Conservation (phyloP, 176 grass and related monocot genomes). For the Oryza glaberrima region DNA sequence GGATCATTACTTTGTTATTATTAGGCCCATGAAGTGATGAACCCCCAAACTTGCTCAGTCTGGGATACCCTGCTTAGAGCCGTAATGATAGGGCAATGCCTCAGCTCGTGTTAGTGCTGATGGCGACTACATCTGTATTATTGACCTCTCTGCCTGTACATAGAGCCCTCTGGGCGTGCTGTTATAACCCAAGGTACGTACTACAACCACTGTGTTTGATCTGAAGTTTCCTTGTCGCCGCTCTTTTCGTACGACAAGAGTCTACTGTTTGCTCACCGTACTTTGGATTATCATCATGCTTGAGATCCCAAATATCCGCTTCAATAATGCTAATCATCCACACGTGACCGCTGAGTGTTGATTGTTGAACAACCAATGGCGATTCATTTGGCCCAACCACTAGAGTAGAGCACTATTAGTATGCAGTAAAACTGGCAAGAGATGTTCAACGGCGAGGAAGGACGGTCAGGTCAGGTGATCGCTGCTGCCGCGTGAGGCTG, state of each 20-base stretch:
- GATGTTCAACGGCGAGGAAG: neutral
- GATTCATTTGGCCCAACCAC: neutral
- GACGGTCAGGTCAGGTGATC: too few species aligned
- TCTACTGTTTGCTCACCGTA: neutral
- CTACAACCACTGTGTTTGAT: neutral
- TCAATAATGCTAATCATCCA: neutral
- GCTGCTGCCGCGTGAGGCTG: neutral
- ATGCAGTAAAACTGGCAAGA: neutral
- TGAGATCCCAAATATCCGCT: constrained; percentile 9
- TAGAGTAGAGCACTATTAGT: neutral
- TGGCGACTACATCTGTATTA: constrained; percentile 41
- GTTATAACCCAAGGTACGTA: constrained; percentile 34
- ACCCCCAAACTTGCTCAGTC: constrained; percentile 38
- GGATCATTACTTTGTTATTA: constrained; percentile 43
- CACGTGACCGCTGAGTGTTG: neutral
- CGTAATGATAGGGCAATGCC: constrained; percentile 27
- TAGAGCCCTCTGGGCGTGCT: constrained; percentile 23
- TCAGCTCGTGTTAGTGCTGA: constrained; percentile 36
- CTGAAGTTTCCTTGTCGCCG: neutral
- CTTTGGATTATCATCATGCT: neutral
- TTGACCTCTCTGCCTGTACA: constrained; percentile 41
- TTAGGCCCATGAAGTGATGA: constrained; percentile 34
- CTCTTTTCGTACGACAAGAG: neutral
- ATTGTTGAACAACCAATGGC: neutral
- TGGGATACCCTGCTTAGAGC: constrained; percentile 24